Evolutionary conservation across 371 early-diverging fungal species (phyloP), one percentile per base, ranked within the genome.

Genomic region (Basidiobolus meristosporus): DNA sequence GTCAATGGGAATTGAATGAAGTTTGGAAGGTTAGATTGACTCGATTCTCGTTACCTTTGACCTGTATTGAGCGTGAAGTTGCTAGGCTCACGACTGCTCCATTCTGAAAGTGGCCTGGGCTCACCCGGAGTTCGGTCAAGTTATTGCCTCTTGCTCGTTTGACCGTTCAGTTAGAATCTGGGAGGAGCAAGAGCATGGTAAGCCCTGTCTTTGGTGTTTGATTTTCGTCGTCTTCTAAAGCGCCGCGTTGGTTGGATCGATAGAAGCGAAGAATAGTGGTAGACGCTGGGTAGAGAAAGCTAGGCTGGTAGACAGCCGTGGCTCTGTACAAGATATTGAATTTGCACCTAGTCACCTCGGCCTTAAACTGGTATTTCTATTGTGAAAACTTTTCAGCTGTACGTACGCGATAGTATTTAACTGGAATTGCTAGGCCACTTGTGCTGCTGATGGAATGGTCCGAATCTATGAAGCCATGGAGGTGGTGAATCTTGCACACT

Each of bases 121-220:
- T 7, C 82, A 87, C 60, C 92, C 95, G 6, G 91, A 90, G 51
- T 91, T 77, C 48, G 92, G 92, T 1, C 82, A 83, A 48, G 68
- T 91, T 3, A 63, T 95, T 43, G 92, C 92, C 0, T 77, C 85
- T 7, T 87, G 88, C 45, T 89, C 90, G 15, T 77, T 87, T 48
- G 95, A 95, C 55, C 63, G 88, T 19, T 76, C 77, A 16, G 83
- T 90, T 2, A 69, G 75, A 44, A 79, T 95, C 16, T 91, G 88
- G 85, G 87, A 90, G 48, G 90, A 91, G 53, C 72, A 75, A 38
- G 73, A 78, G 26, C 55, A 66, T 36, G 80, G 77, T 77, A 58
- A 52, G 38, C 23, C 28, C 32, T n/a, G n/a, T n/a, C n/a, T n/a
- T n/a, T n/a, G n/a, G n/a, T n/a, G n/a, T n/a, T n/a, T n/a, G n/a